phyloP scores from a whole-genome alignment of 225 moss, liverwort and hornwort genomes.

The Rhytidiadelphus loreus region DNA sequence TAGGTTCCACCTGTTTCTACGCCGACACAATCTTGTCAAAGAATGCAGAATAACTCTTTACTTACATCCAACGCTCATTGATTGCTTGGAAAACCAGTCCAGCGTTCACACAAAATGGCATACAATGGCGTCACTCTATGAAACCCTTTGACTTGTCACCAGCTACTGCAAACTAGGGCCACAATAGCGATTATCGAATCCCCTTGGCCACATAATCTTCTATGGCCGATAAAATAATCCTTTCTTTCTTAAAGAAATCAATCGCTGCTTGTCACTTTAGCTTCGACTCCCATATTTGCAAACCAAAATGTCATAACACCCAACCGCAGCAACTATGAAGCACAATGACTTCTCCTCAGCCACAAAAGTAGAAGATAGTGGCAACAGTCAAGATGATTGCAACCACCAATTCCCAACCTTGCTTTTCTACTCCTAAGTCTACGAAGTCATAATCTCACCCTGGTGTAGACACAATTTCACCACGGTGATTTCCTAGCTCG shows the following conservation, averaged over 20 bases:
- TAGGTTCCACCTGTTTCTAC: conserved; percentile 47
- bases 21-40: background rate
- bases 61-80: background rate
- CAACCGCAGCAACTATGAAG: background rate
- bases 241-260: background rate
- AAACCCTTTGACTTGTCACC: background rate
- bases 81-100: background rate
- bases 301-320: background rate
- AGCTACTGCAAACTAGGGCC: background rate
- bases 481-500: background rate
- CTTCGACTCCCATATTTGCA: background rate
- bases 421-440: background rate
- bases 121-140: background rate
- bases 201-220: background rate
- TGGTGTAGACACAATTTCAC: no score
- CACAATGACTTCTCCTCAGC: background rate
- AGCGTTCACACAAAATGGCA: background rate
- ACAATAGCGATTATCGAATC: background rate
- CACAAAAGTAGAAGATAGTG: background rate
- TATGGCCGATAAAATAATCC: background rate
- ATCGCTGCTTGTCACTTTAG: background rate
- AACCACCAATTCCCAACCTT: background rate
- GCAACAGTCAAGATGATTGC: background rate
- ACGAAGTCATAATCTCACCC: background rate
- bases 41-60: background rate